Conservation (phyloP, 2,329 filamentous ascomycete genomes). For the Arthroderma sp. region DNA sequence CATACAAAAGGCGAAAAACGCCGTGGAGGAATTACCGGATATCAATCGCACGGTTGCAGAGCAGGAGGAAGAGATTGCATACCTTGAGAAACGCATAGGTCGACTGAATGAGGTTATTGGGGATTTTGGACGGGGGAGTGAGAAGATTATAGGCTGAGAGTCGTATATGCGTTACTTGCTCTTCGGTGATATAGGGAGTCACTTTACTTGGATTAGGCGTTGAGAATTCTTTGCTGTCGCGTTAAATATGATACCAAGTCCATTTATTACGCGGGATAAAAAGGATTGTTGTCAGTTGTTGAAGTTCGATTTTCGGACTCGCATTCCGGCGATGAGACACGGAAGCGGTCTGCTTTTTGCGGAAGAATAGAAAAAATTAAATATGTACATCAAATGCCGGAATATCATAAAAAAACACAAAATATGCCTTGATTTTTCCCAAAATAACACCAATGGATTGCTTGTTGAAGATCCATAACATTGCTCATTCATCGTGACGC, state of each 20-base stretch:
- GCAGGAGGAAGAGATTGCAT: constrained; percentile 31
- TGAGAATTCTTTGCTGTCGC: not conserved
- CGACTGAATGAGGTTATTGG: constrained; percentile 27
- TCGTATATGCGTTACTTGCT: too few species aligned
- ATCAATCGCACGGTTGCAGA: constrained; percentile 31
- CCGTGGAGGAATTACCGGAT: constrained; percentile 31
- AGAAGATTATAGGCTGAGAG: not conserved
- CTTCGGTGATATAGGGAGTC: too few species aligned
- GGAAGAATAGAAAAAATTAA: not conserved
- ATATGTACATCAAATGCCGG: not conserved
- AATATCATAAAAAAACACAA: not conserved
- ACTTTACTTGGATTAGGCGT: not conserved
- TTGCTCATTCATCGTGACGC: constrained; percentile 8
- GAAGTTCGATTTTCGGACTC: constrained; percentile 3
- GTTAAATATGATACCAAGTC: not conserved
- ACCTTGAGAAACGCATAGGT: constrained; percentile 27
- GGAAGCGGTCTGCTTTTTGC: not conserved
- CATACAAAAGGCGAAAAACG: constrained; percentile 59
- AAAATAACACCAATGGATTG: constrained; percentile 12
- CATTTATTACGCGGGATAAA: not conserved
- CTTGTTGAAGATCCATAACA: constrained; percentile 14
- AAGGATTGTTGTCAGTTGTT: constrained; percentile 1
- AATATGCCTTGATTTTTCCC: constrained; percentile 1
- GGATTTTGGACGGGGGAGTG: constrained; percentile 25
- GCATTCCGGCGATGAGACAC: constrained; percentile 8